Base-by-base conservation (phyloP, 495 filamentous ascomycete genomes). In the Gamarada debralockiae region DNA sequence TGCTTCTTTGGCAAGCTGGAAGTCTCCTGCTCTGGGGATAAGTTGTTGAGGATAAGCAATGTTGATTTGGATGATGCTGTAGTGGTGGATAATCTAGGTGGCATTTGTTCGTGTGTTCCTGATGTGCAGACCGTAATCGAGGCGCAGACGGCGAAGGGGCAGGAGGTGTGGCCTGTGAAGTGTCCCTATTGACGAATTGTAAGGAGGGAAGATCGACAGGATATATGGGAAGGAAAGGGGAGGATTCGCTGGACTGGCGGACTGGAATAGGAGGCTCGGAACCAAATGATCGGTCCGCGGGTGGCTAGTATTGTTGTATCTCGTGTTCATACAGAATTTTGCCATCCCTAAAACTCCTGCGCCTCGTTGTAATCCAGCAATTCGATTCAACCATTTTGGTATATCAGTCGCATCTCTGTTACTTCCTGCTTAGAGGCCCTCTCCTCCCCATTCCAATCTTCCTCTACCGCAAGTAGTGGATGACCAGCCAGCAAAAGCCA, bases 401-500 rank as follows among this genome's bases (percentile, higher is more conserved):
- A n/a, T 0, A 41, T n/a, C 48, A 24, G 5, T 15, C 24, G 20
- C 14, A 27, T 17, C n/a, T n/a, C 37, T 41, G 15, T n/a, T n/a
- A n/a, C n/a, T n/a, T n/a, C 23, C 48, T n/a, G 14, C 38, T 21
- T 3, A 20, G 10, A 1, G 18, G 13, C 27, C 24, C n/a, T 25
- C 8, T 44, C 21, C 41, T 21, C 21, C 15, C 29, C 34, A 42
- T 17, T 29, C 4, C 10, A 29, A 29, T 29, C n/a, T 43, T 14
- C 29, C 8, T 27, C 74, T 69, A 97, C 65, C 89, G 70, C 65
- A 97, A 65, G 65, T 80, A 97, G 70, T 88, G 84, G 67, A 98
- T 59, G 40, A 92, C 89, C 53, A 89, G 66, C 82, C 89, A 97
- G 62, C 92, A 96, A 68, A 98, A 97, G 36, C 77, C 67, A 53